Evolutionary conservation across 805 yeast genomes (phyloP).

Genomic region (Candida germanica): DNA sequence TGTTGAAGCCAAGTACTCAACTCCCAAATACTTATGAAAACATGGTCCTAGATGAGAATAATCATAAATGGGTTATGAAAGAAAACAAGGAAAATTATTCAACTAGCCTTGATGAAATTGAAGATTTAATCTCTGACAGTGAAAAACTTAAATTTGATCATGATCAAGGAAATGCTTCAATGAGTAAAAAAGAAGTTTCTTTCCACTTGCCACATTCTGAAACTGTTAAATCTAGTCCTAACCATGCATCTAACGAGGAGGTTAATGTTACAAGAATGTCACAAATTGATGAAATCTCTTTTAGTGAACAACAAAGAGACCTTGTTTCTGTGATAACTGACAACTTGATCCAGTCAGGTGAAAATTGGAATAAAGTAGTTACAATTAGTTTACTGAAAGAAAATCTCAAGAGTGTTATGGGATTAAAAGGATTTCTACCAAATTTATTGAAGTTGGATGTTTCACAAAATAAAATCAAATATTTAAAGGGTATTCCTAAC

Average conservation of each 20-base stretch:
- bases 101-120: conserved; percentile 38
- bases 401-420: conserved; percentile 40
- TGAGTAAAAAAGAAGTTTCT: conserved; percentile 35
- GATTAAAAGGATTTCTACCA: conserved; percentile 45
- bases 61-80: conserved; percentile 27
- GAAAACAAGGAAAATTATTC: conserved; percentile 14
- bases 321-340: conserved; percentile 47
- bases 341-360: conserved; percentile 32
- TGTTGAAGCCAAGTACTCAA: conserved; percentile 31
- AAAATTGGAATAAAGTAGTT: conserved; percentile 41
- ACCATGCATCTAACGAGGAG: conserved; percentile 1
- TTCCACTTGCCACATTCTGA: conserved; percentile 34
- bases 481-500: conserved; percentile 45
- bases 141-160: conserved; percentile 1
- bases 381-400: conserved; percentile 34
- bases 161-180: conserved; percentile 9
- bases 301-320: conserved; percentile 43
- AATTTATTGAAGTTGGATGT: conserved; percentile 37
- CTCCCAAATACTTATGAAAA: conserved; percentile 33
- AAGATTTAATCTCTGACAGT: conserved; percentile 22
- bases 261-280: conserved; percentile 41
- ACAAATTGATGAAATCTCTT: conserved; percentile 43
- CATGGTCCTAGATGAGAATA: conserved; percentile 30
- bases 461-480: conserved; percentile 40
- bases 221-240: conserved; percentile 13